phyloP scores from a whole-genome alignment of 192 early-diverging fungal genomes.

The Backusella westeae region DNA sequence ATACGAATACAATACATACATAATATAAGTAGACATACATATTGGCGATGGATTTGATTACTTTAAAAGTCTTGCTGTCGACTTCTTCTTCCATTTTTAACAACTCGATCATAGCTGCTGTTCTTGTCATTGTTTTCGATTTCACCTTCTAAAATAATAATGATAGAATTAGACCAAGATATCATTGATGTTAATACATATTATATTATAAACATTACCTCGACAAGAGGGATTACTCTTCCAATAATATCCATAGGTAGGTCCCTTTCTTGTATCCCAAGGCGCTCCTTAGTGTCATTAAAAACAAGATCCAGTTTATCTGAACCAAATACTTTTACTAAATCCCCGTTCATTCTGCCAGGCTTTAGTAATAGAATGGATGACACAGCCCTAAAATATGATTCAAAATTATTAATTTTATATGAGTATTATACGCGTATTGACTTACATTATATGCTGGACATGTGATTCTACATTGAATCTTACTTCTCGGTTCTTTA shows the following conservation, averaged over 20 bases:
- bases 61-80: neutral
- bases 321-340: neutral
- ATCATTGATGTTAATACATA: neutral
- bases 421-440: neutral
- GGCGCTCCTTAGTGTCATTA: neutral
- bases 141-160: neutral
- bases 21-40: slow-evolving; percentile 1
- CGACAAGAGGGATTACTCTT: neutral
- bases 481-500: neutral
- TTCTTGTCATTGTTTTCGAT: neutral
- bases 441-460: neutral
- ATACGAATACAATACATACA: neutral
- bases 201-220: neutral
- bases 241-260: neutral
- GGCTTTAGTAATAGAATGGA: neutral
- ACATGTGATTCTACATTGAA: neutral
- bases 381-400: neutral
- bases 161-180: neutral
- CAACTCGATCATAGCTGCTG: neutral
- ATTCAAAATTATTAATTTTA: neutral
- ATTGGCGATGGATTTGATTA: neutral
- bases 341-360: neutral
- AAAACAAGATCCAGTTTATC: neutral
- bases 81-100: neutral
- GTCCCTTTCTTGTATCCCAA: neutral